Percentiles rank a stretch among this genome's conserved stretches.
These are phyloP conservation scores for Oidium heveae DNA, from an alignment of 2,329 filamentous ascomycete species.

Conservation along the genomic window DNA sequence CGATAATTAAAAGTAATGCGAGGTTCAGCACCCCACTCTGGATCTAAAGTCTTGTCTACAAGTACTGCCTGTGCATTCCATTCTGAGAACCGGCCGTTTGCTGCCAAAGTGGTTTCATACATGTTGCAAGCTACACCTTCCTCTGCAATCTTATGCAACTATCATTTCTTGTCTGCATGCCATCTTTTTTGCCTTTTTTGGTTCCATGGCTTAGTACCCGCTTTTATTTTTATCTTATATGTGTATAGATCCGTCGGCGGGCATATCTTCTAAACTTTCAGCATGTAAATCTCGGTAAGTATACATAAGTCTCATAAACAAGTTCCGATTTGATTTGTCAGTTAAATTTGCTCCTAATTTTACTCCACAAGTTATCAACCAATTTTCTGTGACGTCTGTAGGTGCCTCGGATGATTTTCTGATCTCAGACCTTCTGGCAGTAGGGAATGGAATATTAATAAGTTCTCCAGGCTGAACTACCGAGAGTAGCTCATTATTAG, in stretches of 20 bases:
- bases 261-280: background rate
- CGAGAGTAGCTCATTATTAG: background rate
- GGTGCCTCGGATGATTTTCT: background rate
- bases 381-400: background rate
- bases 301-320: background rate
- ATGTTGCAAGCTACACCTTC: background rate
- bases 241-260: background rate
- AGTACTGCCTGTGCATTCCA: background rate
- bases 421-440: background rate
- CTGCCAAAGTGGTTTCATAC: background rate
- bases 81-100: background rate
- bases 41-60: background rate
- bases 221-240: background rate
- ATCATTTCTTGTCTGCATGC: background rate
- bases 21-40: background rate
- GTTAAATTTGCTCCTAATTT: background rate
- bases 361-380: background rate
- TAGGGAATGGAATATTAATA: background rate
- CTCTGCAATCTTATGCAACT: background rate
- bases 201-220: background rate
- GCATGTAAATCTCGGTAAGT: background rate
- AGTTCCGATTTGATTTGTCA: background rate
- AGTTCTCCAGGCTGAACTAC: background rate
- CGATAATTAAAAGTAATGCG: too few relatives aligned
- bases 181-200: background rate